A percentile compares a stretch with the other conserved stretches of the same genome.
Evolutionary conservation across 169 alveolate genomes (phyloP).

Genomic region (Plasmodium knowlesi): DNA sequence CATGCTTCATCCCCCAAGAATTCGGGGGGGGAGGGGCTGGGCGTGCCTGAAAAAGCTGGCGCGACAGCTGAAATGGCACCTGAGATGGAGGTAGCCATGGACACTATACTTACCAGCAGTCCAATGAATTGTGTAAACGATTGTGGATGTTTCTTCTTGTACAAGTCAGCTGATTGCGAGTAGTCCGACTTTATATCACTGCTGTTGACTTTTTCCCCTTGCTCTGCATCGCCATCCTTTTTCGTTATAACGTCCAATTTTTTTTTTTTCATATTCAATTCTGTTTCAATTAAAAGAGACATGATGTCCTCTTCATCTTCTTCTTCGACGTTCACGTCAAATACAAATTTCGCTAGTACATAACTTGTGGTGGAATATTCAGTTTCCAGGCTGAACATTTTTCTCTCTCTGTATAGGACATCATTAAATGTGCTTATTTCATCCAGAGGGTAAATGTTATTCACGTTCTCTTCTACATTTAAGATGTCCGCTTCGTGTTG

Average conservation of each 20-base stretch:
- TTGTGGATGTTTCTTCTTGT: conserved; percentile 37
- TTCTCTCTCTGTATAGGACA: conserved; percentile 39
- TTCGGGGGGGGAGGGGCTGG: conserved; percentile 58
- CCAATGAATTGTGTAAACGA: conserved; percentile 54
- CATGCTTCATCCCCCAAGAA: conserved; percentile 44
- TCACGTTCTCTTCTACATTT: conserved; percentile 21
- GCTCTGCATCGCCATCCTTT: neutral
- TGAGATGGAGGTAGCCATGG: conserved; percentile 33
- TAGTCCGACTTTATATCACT: neutral
- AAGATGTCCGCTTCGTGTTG: conserved; percentile 17
- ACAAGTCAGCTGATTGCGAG: neutral
- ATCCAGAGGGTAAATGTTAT: conserved; percentile 29
- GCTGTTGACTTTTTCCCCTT: neutral
- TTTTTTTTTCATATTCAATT: conserved; percentile 62
- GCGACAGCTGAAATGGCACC: conserved; percentile 72
- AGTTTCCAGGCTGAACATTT: conserved; percentile 46
- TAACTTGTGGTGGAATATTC: conserved; percentile 48
- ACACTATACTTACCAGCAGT: neutral
- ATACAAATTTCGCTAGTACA: conserved; percentile 45
- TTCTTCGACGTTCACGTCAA: conserved; percentile 39
- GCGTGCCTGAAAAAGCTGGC: conserved; percentile 2
- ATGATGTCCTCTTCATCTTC: conserved; percentile 32
- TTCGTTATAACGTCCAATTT: conserved; percentile 25
- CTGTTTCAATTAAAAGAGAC: conserved; percentile 53
- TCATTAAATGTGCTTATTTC: conserved; percentile 62